Percentiles rank a stretch among this genome's conserved stretches.
phyloP scores from a whole-genome alignment of 2,329 filamentous ascomycete species.

The Atkinsonella texensis region DNA sequence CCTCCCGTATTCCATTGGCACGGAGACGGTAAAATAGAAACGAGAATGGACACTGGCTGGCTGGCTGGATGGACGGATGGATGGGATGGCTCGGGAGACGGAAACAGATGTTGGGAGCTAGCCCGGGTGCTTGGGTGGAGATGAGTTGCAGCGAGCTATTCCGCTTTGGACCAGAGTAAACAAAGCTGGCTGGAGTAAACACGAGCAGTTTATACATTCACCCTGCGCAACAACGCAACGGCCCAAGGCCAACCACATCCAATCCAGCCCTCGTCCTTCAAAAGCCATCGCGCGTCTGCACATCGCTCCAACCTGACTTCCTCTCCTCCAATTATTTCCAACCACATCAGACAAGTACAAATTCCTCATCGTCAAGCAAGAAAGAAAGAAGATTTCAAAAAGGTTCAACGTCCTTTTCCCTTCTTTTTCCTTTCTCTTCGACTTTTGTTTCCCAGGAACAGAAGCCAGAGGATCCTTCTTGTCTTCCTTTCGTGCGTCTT shows the following conservation, averaged over 20 bases:
- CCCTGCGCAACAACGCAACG: constrained; percentile 13
- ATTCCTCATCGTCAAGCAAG: constrained; percentile 11
- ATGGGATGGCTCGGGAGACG: not conserved
- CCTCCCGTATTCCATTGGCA: constrained; percentile 7
- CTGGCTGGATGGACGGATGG: not conserved
- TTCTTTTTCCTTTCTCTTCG: constrained; percentile 26
- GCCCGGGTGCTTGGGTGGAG: constrained; percentile 9
- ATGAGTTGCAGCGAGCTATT: constrained; percentile 10
- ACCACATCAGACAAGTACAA: constrained; percentile 18
- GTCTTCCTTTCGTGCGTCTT: constrained; percentile 51
- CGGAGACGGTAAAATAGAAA: not conserved
- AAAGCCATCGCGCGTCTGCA: constrained; percentile 25
- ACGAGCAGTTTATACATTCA: constrained; percentile 13
- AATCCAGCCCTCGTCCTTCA: constrained; percentile 25
- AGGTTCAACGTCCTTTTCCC: constrained; percentile 19
- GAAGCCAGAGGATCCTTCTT: constrained; percentile 57
- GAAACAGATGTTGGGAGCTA: not conserved
- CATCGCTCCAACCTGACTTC: constrained; percentile 16
- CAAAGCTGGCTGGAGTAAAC: constrained; percentile 14
- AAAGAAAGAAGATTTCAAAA: constrained; percentile 24
- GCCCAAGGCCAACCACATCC: constrained; percentile 10
- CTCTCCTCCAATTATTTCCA: constrained; percentile 27
- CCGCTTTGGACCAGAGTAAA: constrained; percentile 15
- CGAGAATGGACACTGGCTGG: not conserved
- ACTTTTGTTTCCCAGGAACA: constrained; percentile 45